Evolutionary conservation across 1,284 basidiomycete species (phyloP), one percentile per base, ranked within the genome.

Genomic region (Austroboletus sp.): DNA sequence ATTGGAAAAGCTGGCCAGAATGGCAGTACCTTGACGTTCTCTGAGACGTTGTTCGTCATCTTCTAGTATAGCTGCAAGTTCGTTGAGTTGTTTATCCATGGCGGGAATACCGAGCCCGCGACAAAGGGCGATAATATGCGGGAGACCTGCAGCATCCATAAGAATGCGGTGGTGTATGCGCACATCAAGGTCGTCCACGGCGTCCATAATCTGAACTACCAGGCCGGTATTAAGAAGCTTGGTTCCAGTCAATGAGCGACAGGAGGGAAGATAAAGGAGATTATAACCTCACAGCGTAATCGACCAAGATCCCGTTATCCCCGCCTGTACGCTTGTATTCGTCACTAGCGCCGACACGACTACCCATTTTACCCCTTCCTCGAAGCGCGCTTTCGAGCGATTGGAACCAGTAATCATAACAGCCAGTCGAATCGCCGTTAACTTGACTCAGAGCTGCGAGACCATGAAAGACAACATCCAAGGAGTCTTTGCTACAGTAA

Each of bases 291-390:
- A 94, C 86, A 60, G 85, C 84, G 57, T 91, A 94, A 47, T 94
- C 91, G 53, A 85, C 85, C 49, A 93, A 66, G 34, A 76, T 79
- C 31, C 72, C 76, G 50, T 85, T 81, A 34, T 75, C 71, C 40
- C 80, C 82, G 36, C 75, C 79, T 37, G 74, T 71, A 42, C 78
- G 80, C 60, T 77, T 81, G 48, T 95, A 78, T 52, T 96, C 90
- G 29, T 94, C 89, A 55, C 91, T 94, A 8, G 91, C 89, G 2
- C 96, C 95, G 7, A 98, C 95, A 40, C 89, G 68, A 61, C 88
- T 95, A 2, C 95, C 95, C 91, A 98, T 95, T 64, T 84, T 87
- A 1, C 96, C 95, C 49, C 92, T 72, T 1, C 93, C 92, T 37
- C 82, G 78, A 11, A 98, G 74, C 4, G 81, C 80, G 31, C 71